phyloP scores from a whole-genome alignment of 495 filamentous ascomycete genomes.

The Talaromyces adpressus region DNA sequence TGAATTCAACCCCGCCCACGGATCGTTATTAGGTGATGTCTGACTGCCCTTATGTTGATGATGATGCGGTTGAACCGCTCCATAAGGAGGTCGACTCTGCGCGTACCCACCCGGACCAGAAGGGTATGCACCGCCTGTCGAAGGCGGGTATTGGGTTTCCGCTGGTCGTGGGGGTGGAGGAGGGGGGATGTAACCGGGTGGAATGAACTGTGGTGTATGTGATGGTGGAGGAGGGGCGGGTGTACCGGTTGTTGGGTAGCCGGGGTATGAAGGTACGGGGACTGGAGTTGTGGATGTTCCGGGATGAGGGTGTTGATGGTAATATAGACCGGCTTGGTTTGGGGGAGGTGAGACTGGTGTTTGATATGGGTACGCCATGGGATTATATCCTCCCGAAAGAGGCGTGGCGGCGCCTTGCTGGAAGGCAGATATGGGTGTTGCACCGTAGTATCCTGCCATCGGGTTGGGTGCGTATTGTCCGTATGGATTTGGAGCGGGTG shows the following conservation, averaged over 20 bases:
- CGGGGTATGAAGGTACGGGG: slow-evolving; percentile 17
- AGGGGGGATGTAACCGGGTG: slow-evolving; percentile 81
- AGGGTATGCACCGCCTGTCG: slow-evolving; percentile 40
- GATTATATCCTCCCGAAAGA: slow-evolving; percentile 44
- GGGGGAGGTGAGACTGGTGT: slow-evolving; percentile 39
- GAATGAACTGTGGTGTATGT: slow-evolving; percentile 42
- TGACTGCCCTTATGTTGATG: slow-evolving; percentile 32
- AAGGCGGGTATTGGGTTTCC: slow-evolving; percentile 63
- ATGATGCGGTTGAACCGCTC: slow-evolving; percentile 28
- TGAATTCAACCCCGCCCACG: slow-evolving; percentile 79
- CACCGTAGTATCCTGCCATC: slow-evolving; percentile 18
- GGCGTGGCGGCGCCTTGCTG: slow-evolving; percentile 40
- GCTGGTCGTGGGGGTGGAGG: slow-evolving; percentile 83
- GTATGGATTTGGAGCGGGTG: slow-evolving; percentile 38
- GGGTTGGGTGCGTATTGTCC: slow-evolving; percentile 28
- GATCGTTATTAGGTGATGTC: slow-evolving; percentile 45
- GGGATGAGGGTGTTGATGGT: slow-evolving; percentile 11
- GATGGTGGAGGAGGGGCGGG: slow-evolving; percentile 27
- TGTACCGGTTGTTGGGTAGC: slow-evolving; percentile 20
- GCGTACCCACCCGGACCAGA: slow-evolving; percentile 55
- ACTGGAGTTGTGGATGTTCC: slow-evolving; percentile 34
- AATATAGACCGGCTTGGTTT: slow-evolving; percentile 18
- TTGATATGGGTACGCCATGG: slow-evolving; percentile 47
- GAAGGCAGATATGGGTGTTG: slow-evolving; percentile 25
- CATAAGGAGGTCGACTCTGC: slow-evolving; percentile 31